Percentiles rank a stretch among this genome's conserved stretches.
Conservation (phyloP, 192 early-diverging fungal species). For the Globomyces pollinis-pini region DNA sequence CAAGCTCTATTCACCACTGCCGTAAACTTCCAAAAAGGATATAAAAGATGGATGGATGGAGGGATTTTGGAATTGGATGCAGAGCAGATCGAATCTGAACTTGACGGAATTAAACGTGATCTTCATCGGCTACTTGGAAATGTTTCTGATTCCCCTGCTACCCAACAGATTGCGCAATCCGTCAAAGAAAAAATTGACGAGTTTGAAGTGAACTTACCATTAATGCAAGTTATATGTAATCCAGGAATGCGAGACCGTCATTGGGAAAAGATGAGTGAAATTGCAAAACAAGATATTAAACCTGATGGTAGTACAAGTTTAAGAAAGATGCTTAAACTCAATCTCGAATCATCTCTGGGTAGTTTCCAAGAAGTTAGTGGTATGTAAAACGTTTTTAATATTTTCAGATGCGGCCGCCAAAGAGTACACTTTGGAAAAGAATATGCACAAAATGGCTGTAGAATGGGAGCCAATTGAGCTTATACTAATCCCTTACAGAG, state of each 20-base stretch:
- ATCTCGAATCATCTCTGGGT: conserved; percentile 40
- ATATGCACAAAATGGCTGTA: conserved; percentile 50
- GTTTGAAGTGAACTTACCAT: conserved; percentile 48
- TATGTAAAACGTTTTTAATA: conserved; percentile 38
- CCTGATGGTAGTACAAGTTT: conserved; percentile 44
- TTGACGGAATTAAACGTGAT: conserved; percentile 53
- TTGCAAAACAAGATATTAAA: conserved; percentile 42
- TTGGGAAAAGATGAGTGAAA: conserved; percentile 38
- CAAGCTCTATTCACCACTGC: conserved; percentile 55
- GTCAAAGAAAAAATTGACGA: conserved; percentile 59
- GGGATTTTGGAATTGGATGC: conserved; percentile 51
- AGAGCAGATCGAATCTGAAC: conserved; percentile 46
- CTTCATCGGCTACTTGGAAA: conserved; percentile 48
- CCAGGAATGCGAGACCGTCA: conserved; percentile 55
- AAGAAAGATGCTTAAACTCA: conserved; percentile 54
- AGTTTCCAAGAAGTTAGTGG: conserved; percentile 54
- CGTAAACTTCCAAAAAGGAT: conserved; percentile 53
- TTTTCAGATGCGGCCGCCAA: conserved; percentile 56
- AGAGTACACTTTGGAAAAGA: conserved; percentile 60
- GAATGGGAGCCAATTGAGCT: conserved; percentile 56
- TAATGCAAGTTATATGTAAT: conserved; percentile 57
- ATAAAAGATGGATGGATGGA: conserved; percentile 62
- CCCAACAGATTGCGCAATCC: conserved; percentile 52
- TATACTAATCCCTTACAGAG: conserved; percentile 47
- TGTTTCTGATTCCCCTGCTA: conserved; percentile 43